Conservation (phyloP, 805 yeast species). For the Novakomyces olei region DNA sequence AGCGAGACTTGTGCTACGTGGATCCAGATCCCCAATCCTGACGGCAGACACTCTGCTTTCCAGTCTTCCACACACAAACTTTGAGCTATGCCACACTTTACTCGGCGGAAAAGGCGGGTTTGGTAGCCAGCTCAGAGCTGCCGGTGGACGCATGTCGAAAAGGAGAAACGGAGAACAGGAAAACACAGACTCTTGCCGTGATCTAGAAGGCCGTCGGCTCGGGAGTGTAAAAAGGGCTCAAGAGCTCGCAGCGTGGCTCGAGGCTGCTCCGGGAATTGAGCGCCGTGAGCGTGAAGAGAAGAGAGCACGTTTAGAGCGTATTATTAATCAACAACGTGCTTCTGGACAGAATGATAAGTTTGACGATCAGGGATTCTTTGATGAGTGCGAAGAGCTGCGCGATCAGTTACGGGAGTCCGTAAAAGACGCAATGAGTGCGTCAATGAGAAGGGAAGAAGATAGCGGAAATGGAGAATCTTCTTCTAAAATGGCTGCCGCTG, state of each 20-base stretch:
- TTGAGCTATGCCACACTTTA: no score
- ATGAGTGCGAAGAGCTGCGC: conserved; percentile 19
- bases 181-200: conserved; percentile 19
- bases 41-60: no score
- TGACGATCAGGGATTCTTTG: conserved; percentile 19
- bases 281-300: conserved; percentile 1
- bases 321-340: background rate
- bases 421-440: conserved; percentile 5
- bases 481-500: background rate
- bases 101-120: conserved; percentile 36
- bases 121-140: conserved; percentile 22
- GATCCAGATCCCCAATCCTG: no score
- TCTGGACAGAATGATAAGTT: conserved; percentile 14
- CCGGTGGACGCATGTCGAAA: conserved; percentile 19
- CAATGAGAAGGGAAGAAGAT: background rate
- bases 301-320: background rate
- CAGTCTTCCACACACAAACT: no score
- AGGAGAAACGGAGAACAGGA: conserved; percentile 9
- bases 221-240: conserved; percentile 18
- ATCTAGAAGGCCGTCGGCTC: conserved; percentile 22
- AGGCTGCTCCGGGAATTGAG: background rate
- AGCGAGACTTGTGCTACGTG: no score
- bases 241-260: conserved; percentile 16
- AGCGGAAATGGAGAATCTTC: background rate
- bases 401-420: conserved; percentile 17